Conservation (phyloP, 1,284 basidiomycete genomes). For the Heterobasidion annosum region DNA sequence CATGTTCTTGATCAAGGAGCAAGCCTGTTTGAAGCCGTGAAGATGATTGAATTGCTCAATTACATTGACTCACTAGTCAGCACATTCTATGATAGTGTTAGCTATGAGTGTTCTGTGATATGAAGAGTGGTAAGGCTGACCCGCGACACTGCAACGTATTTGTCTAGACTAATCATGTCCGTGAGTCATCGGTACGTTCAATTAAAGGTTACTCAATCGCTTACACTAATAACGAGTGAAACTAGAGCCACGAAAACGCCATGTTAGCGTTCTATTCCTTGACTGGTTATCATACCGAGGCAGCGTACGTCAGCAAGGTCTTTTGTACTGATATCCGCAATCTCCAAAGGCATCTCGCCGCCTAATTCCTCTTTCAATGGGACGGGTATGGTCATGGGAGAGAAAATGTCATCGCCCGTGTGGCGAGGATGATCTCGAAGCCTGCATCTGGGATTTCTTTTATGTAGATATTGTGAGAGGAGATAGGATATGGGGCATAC, state of each 20-base stretch:
- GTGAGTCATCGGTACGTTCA: neutral
- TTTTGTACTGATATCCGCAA: slow-evolving; percentile 9
- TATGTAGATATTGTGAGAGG: neutral
- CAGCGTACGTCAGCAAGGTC: slow-evolving; percentile 23
- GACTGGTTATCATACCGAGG: neutral
- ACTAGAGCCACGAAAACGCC: slow-evolving; percentile 15
- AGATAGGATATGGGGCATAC: slow-evolving; percentile 13
- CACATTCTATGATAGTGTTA: neutral
- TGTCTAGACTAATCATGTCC: neutral
- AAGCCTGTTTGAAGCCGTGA: slow-evolving; percentile 17
- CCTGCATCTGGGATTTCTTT: slow-evolving; percentile 3
- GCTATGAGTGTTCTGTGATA: neutral
- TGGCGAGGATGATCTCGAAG: slow-evolving; percentile 1
- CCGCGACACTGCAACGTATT: slow-evolving; percentile 8
- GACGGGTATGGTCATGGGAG: slow-evolving; percentile 3
- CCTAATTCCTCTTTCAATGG: neutral
- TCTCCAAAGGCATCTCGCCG: neutral
- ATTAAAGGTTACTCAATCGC: slow-evolving; percentile 7
- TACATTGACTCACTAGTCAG: neutral
- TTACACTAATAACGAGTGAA: slow-evolving; percentile 40
- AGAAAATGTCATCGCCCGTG: neutral
- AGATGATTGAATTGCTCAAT: neutral
- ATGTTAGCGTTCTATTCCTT: neutral
- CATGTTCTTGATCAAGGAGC: slow-evolving; percentile 13
- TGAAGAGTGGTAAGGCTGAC: neutral